Conservation (phyloP, 257 asterid species). For the Primulina huaijiensis region DNA sequence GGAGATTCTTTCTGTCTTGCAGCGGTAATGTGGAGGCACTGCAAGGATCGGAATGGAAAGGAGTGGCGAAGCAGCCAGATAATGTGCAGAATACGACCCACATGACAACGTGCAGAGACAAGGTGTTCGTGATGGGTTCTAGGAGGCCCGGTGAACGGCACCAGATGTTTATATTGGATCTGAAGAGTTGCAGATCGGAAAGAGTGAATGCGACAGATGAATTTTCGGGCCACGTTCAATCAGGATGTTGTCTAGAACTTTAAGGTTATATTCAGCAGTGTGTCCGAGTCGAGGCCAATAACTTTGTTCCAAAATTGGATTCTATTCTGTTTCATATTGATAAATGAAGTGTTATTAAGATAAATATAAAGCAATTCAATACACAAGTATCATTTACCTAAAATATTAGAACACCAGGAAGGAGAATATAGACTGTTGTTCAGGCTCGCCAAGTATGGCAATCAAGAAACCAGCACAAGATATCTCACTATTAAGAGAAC, state of each 20-base stretch:
- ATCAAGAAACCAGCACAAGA: neutral
- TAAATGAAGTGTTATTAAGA: neutral
- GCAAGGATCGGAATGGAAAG: slow-evolving; percentile 41
- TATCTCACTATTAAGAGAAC: slow-evolving; percentile 11
- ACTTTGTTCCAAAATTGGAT: neutral
- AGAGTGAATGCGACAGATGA: slow-evolving; percentile 35
- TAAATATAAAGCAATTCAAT: too few species aligned
- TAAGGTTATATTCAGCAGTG: slow-evolving; percentile 8
- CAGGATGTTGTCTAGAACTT: slow-evolving; percentile 65
- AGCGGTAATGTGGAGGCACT: slow-evolving; percentile 31
- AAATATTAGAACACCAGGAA: neutral
- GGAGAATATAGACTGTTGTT: neutral
- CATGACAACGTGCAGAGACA: slow-evolving; percentile 52
- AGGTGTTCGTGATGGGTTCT: slow-evolving; percentile 51
- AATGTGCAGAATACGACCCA: slow-evolving; percentile 30
- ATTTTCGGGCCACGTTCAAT: slow-evolving; percentile 64
- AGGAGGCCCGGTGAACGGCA: slow-evolving; percentile 36
- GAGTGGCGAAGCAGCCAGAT: slow-evolving; percentile 29
- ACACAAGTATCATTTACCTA: neutral
- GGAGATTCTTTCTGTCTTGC: slow-evolving; percentile 30
- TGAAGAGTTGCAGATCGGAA: slow-evolving; percentile 45
- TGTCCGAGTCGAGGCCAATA: neutral
- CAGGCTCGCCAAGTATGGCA: neutral
- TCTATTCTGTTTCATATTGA: neutral
- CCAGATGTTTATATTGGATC: slow-evolving; percentile 41